Percentiles rank a stretch among this genome's conserved stretches.
Conservation (phyloP, 1,139 yeast species). For the Yamadazyma kanchanaburiensis region DNA sequence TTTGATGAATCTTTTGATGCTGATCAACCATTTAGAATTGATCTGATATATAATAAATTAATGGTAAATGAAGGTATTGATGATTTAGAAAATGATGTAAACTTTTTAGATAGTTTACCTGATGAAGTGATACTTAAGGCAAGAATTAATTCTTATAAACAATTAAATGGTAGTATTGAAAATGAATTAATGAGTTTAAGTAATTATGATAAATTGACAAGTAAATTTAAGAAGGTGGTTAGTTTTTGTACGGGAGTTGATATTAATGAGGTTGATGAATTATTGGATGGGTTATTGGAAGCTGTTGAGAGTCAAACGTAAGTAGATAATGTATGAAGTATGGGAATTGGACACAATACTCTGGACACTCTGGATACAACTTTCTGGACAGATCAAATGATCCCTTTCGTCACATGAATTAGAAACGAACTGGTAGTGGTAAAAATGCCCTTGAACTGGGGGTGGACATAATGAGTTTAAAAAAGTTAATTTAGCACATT, state of each 20-base stretch:
- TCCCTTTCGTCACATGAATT: too few species aligned
- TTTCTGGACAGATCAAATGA: too few species aligned
- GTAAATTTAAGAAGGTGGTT: slow-evolving; percentile 84
- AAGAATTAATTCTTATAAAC: slow-evolving; percentile 71
- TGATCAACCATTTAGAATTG: slow-evolving; percentile 78
- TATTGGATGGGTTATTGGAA: slow-evolving; percentile 79
- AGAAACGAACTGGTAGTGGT: too few species aligned
- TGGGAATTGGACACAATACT: too few species aligned
- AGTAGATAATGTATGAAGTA: not conserved
- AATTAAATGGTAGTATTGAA: slow-evolving; percentile 30
- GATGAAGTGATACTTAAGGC: slow-evolving; percentile 66
- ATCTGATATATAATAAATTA: slow-evolving; percentile 52
- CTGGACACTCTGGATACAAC: too few species aligned
- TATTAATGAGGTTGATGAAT: slow-evolving; percentile 67
- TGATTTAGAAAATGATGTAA: slow-evolving; percentile 22
- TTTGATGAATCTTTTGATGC: slow-evolving; percentile 52
- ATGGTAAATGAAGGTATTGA: slow-evolving; percentile 28
- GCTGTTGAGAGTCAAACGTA: slow-evolving; percentile 71
- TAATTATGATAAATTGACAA: slow-evolving; percentile 63
- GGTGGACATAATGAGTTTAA: too few species aligned
- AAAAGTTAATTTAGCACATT: too few species aligned
- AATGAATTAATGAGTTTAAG: slow-evolving; percentile 52
- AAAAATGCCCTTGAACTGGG: too few species aligned
- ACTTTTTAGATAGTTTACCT: slow-evolving; percentile 43
- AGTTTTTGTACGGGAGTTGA: slow-evolving; percentile 88